Evolutionary conservation across 1,284 basidiomycete genomes (phyloP), one percentile per base, ranked within the genome.

Genomic region (Inonotus obliquus): DNA sequence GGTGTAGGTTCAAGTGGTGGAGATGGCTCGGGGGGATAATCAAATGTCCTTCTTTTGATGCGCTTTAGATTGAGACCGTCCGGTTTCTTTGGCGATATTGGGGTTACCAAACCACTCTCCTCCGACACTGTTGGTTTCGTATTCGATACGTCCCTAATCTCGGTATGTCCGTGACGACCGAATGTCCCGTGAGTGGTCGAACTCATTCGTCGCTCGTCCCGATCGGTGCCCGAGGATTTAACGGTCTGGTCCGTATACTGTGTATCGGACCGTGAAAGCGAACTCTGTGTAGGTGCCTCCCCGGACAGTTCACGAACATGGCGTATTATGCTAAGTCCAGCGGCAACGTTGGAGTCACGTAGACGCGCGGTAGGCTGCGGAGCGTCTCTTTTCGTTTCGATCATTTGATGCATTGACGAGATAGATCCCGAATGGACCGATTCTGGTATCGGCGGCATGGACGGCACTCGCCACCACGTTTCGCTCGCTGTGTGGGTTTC

Each of bases 361-460:
- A 62, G 57, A 11, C 13, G 38, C 11, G 61, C 61, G 17, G 49
- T 2, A 27, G 56, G 49, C 10, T 38, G n/a, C 2, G 52, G 17
- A 25, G 38, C 11, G 21, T 57, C 35, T 17, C 17, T 41, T 25
- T 44, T 17, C 6, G 61, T 27, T 11, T 39, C 29, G 27, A 48
- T 10, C 4, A 35, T 11, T 19, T 27, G 58, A 10, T 32, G 39
- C 11, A 49, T 21, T 14, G 49, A 39, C 21, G 49, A 53, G 13
- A 27, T 25, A 23, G 57, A 58, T n/a, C 32, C 56, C n/a, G 61
- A 62, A 13, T 37, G 45, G 27, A 55, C 47, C 23, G 61, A 58
- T 53, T 62, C 61, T 10, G 61, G 61, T 41, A 62, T 62, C 13
- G 61, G 41, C 19, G 61, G 61, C 61, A 62, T 62, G n/a, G 56